Base-by-base conservation (phyloP, 169 alveolate genomes). In the Besnoitia besnoiti region DNA sequence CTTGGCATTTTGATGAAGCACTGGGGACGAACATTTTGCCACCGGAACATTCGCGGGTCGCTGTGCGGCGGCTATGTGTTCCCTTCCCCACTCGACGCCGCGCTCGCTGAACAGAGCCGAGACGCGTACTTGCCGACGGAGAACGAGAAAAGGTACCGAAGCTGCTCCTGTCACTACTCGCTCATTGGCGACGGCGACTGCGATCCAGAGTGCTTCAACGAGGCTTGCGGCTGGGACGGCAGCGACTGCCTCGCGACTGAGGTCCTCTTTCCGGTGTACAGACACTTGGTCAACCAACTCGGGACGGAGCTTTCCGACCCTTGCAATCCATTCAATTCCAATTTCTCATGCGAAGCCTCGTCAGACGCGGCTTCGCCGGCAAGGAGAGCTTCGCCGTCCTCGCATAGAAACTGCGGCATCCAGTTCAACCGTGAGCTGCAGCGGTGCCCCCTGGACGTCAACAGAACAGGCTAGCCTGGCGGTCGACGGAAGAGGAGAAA, bases 141-240 rank as follows among this genome's bases (percentile, higher is more conserved):
- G 19, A 77, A 77, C 40, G 87, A 77, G 33, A 77, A 35, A 24
- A 37, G 47, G 59, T 42, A 40, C 59, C 59, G 55, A 27, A 8
- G 7, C 3, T 88, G 95, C 75, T 77, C 73, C 42, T 95, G 96
- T 50, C 95, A 94, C 42, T 33, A 61, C 30, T 73, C 95, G 16
- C 93, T 92, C 44, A 89, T 95, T 55, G 95, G 95, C 49, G 97
- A 95, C 90, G 97, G 97, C 35, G 93, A 93, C 89, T 95, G 97
- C 76, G 97, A 95, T 59, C 37, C 35, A 16, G 82, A 62, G 33
- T 95, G 97, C 88, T 95, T 88, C 94, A 93, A 85, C 27, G 95
- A 91, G 37, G 95, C 93, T 1, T 95, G 97, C 42, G 95, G 85
- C 42, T 95, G 93, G 91, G 97, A 95, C 61, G 92, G 87, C n/a